Evolutionary conservation across 2,329 filamentous ascomycete genomes (phyloP), one percentile per base, ranked within the genome.

Genomic region (Penicillium occitanis): DNA sequence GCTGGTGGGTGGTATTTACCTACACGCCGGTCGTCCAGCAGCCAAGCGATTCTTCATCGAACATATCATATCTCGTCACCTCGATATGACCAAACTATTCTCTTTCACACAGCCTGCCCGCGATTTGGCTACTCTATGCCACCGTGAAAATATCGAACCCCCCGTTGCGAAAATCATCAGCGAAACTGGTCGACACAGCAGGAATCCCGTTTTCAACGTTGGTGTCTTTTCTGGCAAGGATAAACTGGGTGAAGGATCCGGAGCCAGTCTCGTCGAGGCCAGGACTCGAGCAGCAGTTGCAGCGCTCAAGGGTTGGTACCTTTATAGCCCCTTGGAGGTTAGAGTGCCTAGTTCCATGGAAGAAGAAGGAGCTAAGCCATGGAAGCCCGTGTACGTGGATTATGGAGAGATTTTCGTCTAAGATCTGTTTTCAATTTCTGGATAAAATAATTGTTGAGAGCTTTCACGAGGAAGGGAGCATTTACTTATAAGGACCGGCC

Each of bases 201-300:
- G 91, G 76, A 91, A 91, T 67, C 94, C 95, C 17, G 95, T 99
- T 17, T 98, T 90, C 74, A 88, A 97, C 35, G 93, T 99, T 14
- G 95, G 94, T 66, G 93, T 99, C 68, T 99, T 91, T 82, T 96
- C 91, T 71, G 95, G 94, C 61, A 84, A 85, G 68, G 93, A 99
- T 77, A 94, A 95, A 85, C 84, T 99, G 50, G 95, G 94, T 65
- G 94, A 99, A 81, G 95, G 89, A n/a, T 85, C 89, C 22, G 95
- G 91, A 28, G 82, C 90, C 59, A 93, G 87, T 78, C 82, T 98
- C 65, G 85, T 92, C 70, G 87, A 92, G 73, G 94, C 91, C 37
- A 87, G 92, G 69, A 85, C 87, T 69, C 87, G 91, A 77, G 95
- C 95, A 22, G 88, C 91, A 44, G 93, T 96, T 73, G 89, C 90